Percentiles rank a stretch among this genome's conserved stretches.
phyloP scores from a whole-genome alignment of 78 protist genomes.

The Cavenderia fasciculata region DNA sequence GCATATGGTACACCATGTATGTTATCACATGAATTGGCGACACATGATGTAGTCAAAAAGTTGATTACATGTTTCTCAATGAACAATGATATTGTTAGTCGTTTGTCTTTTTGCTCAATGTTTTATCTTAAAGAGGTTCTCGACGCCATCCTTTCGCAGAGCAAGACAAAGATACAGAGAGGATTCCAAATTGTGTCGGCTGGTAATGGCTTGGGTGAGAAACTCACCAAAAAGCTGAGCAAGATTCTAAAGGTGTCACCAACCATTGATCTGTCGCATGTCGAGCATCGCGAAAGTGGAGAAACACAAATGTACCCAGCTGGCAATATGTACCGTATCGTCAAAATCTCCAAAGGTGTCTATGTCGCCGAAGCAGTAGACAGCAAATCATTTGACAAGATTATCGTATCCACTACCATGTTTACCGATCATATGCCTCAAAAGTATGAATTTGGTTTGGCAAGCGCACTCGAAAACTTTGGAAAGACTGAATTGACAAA shows the following conservation, averaged over 20 bases:
- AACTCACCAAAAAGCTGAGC: constrained; percentile 28
- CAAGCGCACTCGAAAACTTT: constrained; percentile 8
- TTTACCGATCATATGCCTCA: constrained; percentile 80
- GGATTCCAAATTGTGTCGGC: constrained; percentile 61
- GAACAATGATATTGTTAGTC: constrained; percentile 76
- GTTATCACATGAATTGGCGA: constrained; percentile 31
- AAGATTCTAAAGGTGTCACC: constrained; percentile 72
- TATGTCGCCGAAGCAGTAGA: constrained; percentile 56
- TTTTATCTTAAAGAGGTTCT: constrained; percentile 52
- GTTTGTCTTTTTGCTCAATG: constrained; percentile 56
- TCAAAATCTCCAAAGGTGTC: constrained; percentile 40
- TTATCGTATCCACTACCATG: constrained; percentile 63
- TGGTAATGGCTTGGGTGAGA: constrained; percentile 28
- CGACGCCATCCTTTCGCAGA: constrained; percentile 29
- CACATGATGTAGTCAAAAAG: constrained; percentile 1
- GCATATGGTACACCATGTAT: constrained; percentile 73
- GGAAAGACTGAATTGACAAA: neutral
- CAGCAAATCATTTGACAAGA: constrained; percentile 26
- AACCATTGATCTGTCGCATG: constrained; percentile 44
- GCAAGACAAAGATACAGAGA: constrained; percentile 54
- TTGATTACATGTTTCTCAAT: constrained; percentile 31
- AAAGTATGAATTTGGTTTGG: constrained; percentile 64
- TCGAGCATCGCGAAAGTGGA: constrained; percentile 8
- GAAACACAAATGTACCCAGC: constrained; percentile 65
- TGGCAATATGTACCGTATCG: constrained; percentile 39